These are phyloP conservation scores for Dothideomycetes sp. DNA, from an alignment of 2,329 filamentous ascomycete genomes.

Conservation along the genomic window DNA sequence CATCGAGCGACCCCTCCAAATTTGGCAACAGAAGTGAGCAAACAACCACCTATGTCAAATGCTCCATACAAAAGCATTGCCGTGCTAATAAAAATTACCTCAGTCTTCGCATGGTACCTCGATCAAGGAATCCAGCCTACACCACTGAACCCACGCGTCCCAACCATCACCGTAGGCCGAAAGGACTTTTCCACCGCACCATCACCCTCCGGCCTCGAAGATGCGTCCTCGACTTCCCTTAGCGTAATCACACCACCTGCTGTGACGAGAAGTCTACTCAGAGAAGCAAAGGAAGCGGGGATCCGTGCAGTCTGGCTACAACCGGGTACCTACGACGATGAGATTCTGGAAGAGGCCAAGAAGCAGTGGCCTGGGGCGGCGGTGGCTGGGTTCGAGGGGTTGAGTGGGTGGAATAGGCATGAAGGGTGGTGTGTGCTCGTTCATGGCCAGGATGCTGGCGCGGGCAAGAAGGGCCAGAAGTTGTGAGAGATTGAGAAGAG, in stretches of 20 bases:
- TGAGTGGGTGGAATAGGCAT: constrained; percentile 30
- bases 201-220: constrained; percentile 52
- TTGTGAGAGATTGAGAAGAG: no score
- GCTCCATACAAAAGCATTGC: neutral
- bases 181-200: constrained; percentile 53
- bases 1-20: constrained; percentile 72
- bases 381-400: constrained; percentile 57
- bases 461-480: constrained; percentile 36
- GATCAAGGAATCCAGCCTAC: constrained; percentile 63
- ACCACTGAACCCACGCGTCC: constrained; percentile 67
- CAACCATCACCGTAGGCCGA: constrained; percentile 51
- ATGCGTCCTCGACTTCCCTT: constrained; percentile 61
- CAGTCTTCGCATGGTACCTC: constrained; percentile 87
- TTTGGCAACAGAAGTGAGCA: constrained; percentile 74
- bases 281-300: constrained; percentile 65
- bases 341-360: constrained; percentile 58
- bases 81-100: constrained; percentile 1
- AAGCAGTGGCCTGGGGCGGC: constrained; percentile 55
- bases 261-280: constrained; percentile 62
- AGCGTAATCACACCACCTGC: constrained; percentile 80
- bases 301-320: constrained; percentile 77
- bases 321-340: constrained; percentile 75
- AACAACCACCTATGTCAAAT: neutral
- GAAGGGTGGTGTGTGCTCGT: constrained; percentile 86
- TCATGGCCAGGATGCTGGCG: constrained; percentile 59